Evolutionary conservation across 1,284 basidiomycete genomes (phyloP).

Genomic region (Sanguinoderma infundibulare): DNA sequence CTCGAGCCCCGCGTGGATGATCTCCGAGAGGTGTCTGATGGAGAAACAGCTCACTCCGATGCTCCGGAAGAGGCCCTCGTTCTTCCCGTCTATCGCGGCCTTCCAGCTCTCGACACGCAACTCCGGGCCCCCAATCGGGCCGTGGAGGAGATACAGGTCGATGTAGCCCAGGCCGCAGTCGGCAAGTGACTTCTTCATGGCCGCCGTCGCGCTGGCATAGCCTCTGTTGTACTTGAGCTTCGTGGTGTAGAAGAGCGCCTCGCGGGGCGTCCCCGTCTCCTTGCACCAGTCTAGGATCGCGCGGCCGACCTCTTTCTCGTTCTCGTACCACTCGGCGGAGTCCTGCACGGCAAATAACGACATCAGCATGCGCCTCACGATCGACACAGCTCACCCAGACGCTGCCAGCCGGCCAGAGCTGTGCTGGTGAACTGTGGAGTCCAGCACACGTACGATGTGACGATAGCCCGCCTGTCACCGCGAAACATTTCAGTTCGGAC

Average conservation of each 20-base stretch:
- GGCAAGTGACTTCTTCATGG: slow-evolving; percentile 59
- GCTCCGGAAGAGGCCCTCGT: slow-evolving; percentile 62
- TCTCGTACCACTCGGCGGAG: slow-evolving; percentile 70
- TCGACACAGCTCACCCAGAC: neutral
- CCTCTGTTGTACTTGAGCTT: slow-evolving; percentile 67
- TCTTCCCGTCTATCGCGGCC: slow-evolving; percentile 59
- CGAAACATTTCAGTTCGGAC: neutral
- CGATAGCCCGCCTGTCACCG: slow-evolving; percentile 63
- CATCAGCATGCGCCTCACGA: neutral
- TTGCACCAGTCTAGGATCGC: slow-evolving; percentile 64
- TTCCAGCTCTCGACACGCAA: slow-evolving; percentile 61
- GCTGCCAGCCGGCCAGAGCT: neutral
- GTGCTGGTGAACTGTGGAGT: neutral
- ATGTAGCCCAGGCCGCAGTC: slow-evolving; percentile 62
- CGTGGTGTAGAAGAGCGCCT: slow-evolving; percentile 69
- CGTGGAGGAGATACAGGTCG: slow-evolving; percentile 75
- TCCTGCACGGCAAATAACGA: slow-evolving; percentile 41
- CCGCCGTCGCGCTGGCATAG: slow-evolving; percentile 50
- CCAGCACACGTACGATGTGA: slow-evolving; percentile 56
- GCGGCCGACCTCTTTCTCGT: slow-evolving; percentile 64
- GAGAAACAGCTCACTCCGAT: slow-evolving; percentile 78
- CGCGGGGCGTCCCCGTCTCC: slow-evolving; percentile 49
- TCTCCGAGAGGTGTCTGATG: slow-evolving; percentile 65
- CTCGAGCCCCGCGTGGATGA: slow-evolving; percentile 54
- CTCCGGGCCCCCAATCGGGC: slow-evolving; percentile 56